A percentile compares a stretch with the other conserved stretches of the same genome.
These are phyloP conservation scores for Dactylonectria macrodidyma DNA, from an alignment of 2,329 filamentous ascomycete species.

Conservation along the genomic window DNA sequence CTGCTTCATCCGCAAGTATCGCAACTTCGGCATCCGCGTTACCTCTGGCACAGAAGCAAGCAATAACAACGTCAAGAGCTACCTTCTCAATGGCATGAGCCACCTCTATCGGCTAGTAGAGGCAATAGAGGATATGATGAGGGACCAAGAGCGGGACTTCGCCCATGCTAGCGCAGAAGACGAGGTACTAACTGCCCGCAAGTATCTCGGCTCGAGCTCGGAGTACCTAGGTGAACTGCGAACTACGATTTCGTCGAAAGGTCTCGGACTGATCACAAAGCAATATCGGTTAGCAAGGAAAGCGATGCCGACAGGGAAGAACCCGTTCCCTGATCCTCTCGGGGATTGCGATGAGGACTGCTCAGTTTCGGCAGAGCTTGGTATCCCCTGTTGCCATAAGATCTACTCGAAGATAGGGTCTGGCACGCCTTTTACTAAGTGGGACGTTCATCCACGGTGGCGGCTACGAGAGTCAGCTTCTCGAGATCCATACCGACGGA, in stretches of 20 bases:
- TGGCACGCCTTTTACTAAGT: not conserved
- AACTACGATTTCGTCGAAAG: constrained; percentile 2
- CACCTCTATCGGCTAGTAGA: constrained; percentile 26
- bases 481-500: constrained; percentile 16
- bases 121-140: constrained; percentile 28
- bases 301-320: constrained; percentile 5
- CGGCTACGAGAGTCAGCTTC: constrained; percentile 13
- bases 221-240: constrained; percentile 8
- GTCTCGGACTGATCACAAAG: constrained; percentile 5
- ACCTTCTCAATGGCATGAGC: constrained; percentile 26
- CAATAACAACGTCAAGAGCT: constrained; percentile 30
- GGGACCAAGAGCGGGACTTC: constrained; percentile 29
- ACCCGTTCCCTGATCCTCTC: not conserved
- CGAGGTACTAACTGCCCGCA: constrained; percentile 21
- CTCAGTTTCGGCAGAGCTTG: constrained; percentile 19
- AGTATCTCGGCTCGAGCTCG: constrained; percentile 6
- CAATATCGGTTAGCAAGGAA: constrained; percentile 2
- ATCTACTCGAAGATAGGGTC: constrained; percentile 18
- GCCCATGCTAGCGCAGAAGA: constrained; percentile 18
- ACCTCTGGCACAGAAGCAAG: constrained; percentile 30
- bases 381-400: constrained; percentile 26
- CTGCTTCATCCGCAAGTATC: constrained; percentile 30
- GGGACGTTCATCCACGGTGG: not conserved
- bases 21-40: constrained; percentile 31
- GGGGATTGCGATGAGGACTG: constrained; percentile 19